Evolutionary conservation across 1,284 basidiomycete species (phyloP).

Genomic region (Rhodotorula sp.): DNA sequence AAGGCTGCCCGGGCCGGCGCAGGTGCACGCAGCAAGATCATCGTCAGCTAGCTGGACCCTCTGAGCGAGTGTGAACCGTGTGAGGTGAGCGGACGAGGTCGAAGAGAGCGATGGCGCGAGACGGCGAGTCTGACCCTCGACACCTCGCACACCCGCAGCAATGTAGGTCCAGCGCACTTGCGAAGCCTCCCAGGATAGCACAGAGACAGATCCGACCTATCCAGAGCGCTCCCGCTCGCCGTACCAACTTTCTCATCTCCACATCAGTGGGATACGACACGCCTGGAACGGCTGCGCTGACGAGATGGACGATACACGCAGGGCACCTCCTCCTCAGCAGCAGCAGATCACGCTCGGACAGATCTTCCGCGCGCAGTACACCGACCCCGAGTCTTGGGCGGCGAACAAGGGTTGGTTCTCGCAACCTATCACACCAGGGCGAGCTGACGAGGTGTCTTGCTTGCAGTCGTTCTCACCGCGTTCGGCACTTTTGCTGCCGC

Average conservation of each 20-base stretch:
- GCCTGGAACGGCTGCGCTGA: too few relatives aligned
- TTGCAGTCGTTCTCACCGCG: slow-evolving; percentile 15
- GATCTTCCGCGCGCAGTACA: slow-evolving; percentile 26
- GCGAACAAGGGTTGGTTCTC: slow-evolving; percentile 23
- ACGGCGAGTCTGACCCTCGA: not conserved
- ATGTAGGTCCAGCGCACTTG: too few relatives aligned
- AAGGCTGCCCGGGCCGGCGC: not conserved
- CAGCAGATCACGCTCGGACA: slow-evolving; percentile 15
- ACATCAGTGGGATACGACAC: not conserved
- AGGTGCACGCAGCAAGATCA: not conserved
- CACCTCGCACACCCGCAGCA: too few relatives aligned
- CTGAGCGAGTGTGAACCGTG: not conserved
- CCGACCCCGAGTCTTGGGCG: slow-evolving; percentile 27
- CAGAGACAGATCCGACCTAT: not conserved
- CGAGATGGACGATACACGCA: not conserved
- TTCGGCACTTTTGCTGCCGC: slow-evolving; percentile 24
- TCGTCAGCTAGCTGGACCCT: not conserved
- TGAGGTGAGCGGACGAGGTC: too few relatives aligned
- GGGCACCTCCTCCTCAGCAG: slow-evolving; percentile 7
- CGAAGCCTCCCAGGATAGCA: not conserved
- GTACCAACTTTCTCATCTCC: not conserved
- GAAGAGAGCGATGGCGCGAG: not conserved
- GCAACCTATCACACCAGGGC: not conserved
- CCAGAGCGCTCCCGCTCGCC: not conserved
- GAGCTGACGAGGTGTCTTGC: not conserved